These are phyloP conservation scores for Leishmania guyanensis DNA, from an alignment of 208 protist genomes.

Conservation along the genomic window DNA sequence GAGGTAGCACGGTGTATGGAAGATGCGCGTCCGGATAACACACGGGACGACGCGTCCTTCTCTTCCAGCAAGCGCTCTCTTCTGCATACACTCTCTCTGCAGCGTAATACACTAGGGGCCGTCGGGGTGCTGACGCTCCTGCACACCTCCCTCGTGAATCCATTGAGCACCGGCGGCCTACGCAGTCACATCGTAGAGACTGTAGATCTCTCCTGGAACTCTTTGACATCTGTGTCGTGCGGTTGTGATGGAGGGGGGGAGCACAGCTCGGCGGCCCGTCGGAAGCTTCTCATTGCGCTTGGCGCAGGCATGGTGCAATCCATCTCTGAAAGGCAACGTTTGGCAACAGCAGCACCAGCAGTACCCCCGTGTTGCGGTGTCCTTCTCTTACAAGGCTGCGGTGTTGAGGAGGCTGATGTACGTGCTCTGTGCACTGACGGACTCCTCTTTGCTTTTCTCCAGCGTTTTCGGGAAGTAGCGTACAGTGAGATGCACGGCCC, in stretches of 20 bases:
- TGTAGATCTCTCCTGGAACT: constrained; percentile 27
- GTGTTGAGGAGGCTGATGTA: neutral
- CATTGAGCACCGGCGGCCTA: neutral
- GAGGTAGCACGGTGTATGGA: neutral
- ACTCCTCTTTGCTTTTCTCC: constrained; percentile 1
- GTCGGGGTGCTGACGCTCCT: constrained; percentile 5
- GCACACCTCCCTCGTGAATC: neutral
- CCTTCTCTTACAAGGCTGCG: constrained; percentile 16
- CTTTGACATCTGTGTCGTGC: neutral
- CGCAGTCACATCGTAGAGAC: neutral
- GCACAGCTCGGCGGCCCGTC: neutral
- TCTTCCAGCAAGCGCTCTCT: neutral
- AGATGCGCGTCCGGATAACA: too few relatives aligned
- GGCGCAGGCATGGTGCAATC: neutral
- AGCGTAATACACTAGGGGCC: constrained; percentile 10
- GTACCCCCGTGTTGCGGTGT: neutral
- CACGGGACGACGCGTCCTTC: neutral
- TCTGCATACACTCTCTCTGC: constrained; percentile 14
- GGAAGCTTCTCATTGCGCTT: neutral
- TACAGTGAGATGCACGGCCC: constrained; percentile 2
- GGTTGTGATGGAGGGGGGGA: neutral
- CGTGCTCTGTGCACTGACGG: constrained; percentile 15
- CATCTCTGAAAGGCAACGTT: neutral
- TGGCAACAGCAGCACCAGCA: neutral
- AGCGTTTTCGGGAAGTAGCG: constrained; percentile 10